These are phyloP conservation scores for Rhodamnia argentea DNA, from an alignment of 345 rosid genomes.

Conservation along the genomic window DNA sequence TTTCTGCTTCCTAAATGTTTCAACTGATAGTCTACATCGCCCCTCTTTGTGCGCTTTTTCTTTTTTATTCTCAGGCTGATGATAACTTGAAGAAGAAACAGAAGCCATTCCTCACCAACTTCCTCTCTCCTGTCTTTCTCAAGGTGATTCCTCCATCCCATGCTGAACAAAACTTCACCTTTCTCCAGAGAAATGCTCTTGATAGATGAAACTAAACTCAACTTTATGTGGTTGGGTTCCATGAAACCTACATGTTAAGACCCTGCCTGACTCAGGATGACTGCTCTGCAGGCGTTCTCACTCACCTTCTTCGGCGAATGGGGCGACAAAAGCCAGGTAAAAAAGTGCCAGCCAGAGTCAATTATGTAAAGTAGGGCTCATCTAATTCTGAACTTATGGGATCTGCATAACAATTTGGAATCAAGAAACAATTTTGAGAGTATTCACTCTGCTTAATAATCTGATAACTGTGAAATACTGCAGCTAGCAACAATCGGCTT, in stretches of 20 bases:
- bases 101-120: slow-evolving; percentile 1
- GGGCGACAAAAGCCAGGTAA: slow-evolving; percentile 25
- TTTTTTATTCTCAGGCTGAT: background rate
- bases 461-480: background rate
- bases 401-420: background rate
- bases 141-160: background rate
- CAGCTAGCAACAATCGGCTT: slow-evolving; percentile 16
- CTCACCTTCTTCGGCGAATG: slow-evolving; percentile 16
- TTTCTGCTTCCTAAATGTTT: background rate
- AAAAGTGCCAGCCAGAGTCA: background rate
- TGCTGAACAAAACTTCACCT: background rate
- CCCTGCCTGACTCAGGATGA: background rate
- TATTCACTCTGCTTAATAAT: background rate
- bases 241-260: background rate
- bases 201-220: background rate
- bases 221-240: background rate
- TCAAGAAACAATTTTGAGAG: background rate
- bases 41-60: background rate
- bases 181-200: background rate
- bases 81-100: slow-evolving; percentile 7
- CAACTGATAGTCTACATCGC: background rate
- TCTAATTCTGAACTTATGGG: background rate
- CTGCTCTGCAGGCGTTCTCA: slow-evolving; percentile 11
- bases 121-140: slow-evolving; percentile 11
- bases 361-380: background rate